Base-by-base conservation (phyloP, 2,329 filamentous ascomycete genomes). In the Elsinoe ampelina region DNA sequence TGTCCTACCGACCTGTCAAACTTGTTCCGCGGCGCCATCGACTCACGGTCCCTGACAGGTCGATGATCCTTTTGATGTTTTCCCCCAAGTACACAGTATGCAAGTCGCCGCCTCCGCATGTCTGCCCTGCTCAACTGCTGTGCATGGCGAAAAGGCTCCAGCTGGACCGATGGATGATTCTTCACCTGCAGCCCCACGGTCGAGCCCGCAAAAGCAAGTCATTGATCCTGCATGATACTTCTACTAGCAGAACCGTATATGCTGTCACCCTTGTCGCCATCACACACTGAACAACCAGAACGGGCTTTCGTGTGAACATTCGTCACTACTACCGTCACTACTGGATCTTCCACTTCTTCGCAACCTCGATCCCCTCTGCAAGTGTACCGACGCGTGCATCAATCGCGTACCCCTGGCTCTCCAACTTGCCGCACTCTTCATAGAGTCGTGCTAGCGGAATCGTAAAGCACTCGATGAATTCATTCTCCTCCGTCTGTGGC, bases 301-400 rank as follows among this genome's bases (percentile, higher is more conserved):
- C 26, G 17, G 35, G 48, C 45, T 34, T 34, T 30, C 32, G 17
- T 34, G 20, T 15, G n/a, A 10, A 17, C 5, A 39, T 30, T 5
- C 7, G n/a, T n/a, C n/a, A n/a, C n/a, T n/a, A n/a, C n/a, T n/a
- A n/a, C 36, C 36, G 36, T 39, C 36, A 39, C 32, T 35, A 56
- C 36, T 54, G 19, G 35, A 73, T 57, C 57, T 66, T 72, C 68
- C 69, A 74, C 48, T 68, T 59, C 73, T 82, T 86, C 17, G 85
- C 85, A 60, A 89, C 72, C 66, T 91, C 83, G 59, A 92, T 83
- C 0, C 87, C 87, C 69, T 92, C 87, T 0, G 87, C 88, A 45
- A 92, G 71, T 4, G 86, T 88, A 1, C 85, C 87, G 1, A 92
- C 84, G 38, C 87, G 77, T 5, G 87, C 87, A 70, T 93, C 88